These are phyloP conservation scores for Penicillium digitatum DNA, from an alignment of 2,329 filamentous ascomycete genomes.

Conservation along the genomic window DNA sequence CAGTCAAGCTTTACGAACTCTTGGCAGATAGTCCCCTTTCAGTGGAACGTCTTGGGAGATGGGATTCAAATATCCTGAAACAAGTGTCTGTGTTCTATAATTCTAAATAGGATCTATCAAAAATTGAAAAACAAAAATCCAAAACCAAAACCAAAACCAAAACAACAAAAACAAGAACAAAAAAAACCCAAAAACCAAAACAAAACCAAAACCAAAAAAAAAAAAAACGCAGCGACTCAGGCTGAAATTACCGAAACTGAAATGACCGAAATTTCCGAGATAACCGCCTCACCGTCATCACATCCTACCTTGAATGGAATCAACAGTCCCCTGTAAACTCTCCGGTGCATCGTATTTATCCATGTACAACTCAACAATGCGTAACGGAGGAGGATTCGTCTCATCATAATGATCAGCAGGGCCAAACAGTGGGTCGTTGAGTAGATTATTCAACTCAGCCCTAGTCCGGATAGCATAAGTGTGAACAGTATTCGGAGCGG, in stretches of 20 bases:
- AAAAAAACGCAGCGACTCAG: too few species aligned
- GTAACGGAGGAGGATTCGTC: constrained; percentile 37
- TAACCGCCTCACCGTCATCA: not conserved
- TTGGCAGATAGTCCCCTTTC: constrained; percentile 3
- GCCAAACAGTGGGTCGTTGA: constrained; percentile 59
- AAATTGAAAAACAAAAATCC: too few species aligned
- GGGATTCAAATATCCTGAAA: too few species aligned
- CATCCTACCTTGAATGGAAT: not conserved
- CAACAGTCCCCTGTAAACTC: not conserved
- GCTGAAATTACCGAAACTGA: not conserved
- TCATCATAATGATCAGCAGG: constrained; percentile 37
- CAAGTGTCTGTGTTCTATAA: too few species aligned
- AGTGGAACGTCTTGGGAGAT: too few species aligned
- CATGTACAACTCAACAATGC: constrained; percentile 78
- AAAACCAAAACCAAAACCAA: not conserved
- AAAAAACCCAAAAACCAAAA: too few species aligned
- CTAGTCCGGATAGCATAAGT: constrained; percentile 65
- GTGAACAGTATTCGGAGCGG: constrained; percentile 51
- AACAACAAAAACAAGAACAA: not conserved
- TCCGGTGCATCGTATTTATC: constrained; percentile 68
- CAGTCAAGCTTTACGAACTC: constrained; percentile 5
- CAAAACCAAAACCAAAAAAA: too few species aligned
- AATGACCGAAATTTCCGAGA: not conserved
- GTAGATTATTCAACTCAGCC: constrained; percentile 60
- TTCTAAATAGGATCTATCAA: not conserved